phyloP scores from a whole-genome alignment of 768 basidiomycete species.

The Melanogaster broomeanus region DNA sequence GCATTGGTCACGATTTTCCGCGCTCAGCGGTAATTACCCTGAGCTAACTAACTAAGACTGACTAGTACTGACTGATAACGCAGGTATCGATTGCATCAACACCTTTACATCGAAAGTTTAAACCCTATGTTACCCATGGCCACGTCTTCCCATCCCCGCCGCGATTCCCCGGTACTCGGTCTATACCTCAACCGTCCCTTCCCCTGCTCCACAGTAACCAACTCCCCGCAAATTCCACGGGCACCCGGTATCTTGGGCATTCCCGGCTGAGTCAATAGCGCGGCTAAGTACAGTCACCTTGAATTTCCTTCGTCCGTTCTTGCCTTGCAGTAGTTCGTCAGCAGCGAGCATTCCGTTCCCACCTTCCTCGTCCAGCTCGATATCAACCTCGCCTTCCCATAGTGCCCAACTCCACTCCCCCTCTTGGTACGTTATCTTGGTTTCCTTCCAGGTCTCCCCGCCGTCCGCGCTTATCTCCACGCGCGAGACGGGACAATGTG shows the following conservation, averaged over 20 bases:
- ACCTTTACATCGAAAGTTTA: too few species aligned
- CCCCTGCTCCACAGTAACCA: slow-evolving; percentile 39
- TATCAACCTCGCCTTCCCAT: slow-evolving; percentile 56
- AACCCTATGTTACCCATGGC: too few species aligned
- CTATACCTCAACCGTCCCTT: slow-evolving; percentile 7
- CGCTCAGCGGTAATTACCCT: too few species aligned
- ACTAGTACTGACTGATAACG: too few species aligned
- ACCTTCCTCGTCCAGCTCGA: slow-evolving; percentile 23
- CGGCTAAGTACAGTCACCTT: slow-evolving; percentile 41
- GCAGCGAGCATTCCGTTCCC: slow-evolving; percentile 10
- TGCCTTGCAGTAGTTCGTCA: not conserved
- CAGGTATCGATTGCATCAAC: too few species aligned
- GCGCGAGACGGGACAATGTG: slow-evolving; percentile 44
- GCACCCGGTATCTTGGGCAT: slow-evolving; percentile 48
- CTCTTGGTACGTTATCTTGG: slow-evolving; percentile 56
- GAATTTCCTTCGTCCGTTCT: slow-evolving; percentile 9
- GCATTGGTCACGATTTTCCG: too few species aligned
- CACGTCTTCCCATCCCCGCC: not conserved
- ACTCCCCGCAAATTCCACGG: slow-evolving; percentile 72
- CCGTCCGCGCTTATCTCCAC: slow-evolving; percentile 56
- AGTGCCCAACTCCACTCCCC: slow-evolving; percentile 76
- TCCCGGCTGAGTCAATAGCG: slow-evolving; percentile 51
- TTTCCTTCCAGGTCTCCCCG: slow-evolving; percentile 51
- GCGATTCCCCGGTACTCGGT: not conserved
- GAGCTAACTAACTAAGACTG: too few species aligned